Evolutionary conservation across 2,329 filamentous ascomycete species (phyloP), one percentile per base, ranked within the genome.

Genomic region (Aspergillus piperis): DNA sequence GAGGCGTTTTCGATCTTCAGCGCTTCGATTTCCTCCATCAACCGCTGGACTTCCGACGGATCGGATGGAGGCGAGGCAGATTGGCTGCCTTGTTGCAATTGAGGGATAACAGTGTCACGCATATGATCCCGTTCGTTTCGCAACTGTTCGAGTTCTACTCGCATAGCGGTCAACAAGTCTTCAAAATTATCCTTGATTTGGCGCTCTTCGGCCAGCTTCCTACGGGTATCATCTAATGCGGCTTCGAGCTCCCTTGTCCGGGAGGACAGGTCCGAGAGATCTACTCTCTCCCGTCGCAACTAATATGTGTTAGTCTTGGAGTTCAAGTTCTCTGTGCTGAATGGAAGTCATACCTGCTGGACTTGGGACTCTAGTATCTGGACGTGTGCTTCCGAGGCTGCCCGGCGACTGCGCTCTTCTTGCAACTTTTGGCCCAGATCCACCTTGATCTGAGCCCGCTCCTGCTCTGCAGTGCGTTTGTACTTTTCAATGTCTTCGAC

Each of bases 111-210:
- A 75, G 96, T 91, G 64, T 98, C 93, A 27, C 91, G 88, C 15
- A 98, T 84, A 19, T 73, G 68, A 75, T 99, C 95, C 55, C 92
- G 87, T 77, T 99, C 93, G 67, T 95, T 93, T 62, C 90, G 86
- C 56, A 92, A 86, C 66, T 87, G 90, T 69, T 93, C 86, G 13
- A 98, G 82, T 73, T 99, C 92, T 23, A 87, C 85, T 68, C 90
- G 90, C 67, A 98, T 87, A 5, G 91, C 94, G 6, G 88, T 87
- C 48, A 98, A 83, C 47, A 99, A 83, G 73, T 97, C 93, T 77
- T 98, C 92, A 69, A 98, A 96, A 74, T 96, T 97, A 71, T 91
- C 88, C 75, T 96, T 97, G 68, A 90, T 87, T 73, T 91, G 86
- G 58, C 90, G 86, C 78, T 99, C 95, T 71, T 98, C 92, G 0